Evolutionary conservation across 805 yeast species (phyloP), one percentile per base, ranked within the genome.

Genomic region (Saccharomycopsis fibuligera): DNA sequence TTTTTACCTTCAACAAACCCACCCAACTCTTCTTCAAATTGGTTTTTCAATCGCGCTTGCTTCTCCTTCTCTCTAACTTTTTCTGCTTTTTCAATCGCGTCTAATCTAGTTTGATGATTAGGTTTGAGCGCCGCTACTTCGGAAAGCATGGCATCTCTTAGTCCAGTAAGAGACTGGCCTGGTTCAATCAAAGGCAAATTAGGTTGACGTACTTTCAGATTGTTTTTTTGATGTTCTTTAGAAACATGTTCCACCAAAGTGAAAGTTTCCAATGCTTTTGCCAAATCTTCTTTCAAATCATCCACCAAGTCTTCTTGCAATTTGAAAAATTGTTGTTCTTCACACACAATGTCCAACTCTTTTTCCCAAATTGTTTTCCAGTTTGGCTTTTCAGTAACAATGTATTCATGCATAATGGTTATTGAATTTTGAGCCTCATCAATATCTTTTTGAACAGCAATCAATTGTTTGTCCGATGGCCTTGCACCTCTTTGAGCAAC

Each of bases 331-430:
- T 91, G 95, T 63, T 93, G 98, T 60, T 90, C 97, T 59, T 88
- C 96, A 55, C 96, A 84, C 12, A 93, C 91, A 33, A 83, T 82
- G 53, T 88, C 93, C 48, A 93, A 73, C 60, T 89, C 96, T 4
- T 82, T 69, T 61, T 90, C 96, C 97, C 99, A 91, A 6, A 87
- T 82, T 56, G 78, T 78, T 60, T 86, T 86, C 96, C 98, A 89
- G 29, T 78, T 79, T 5, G 89, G 82, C 55, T 85, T 85, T 60
- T 89, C 98, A 3, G 70, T 68, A 1, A 64, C 58, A 35, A 93
- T 81, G 58, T 78, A 88, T 3, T 66, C 66, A n/a, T 74, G 71
- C 74, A 89, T 75, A 2, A 64, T 64, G 1, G 63, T 63, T 38
- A 91, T 69, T 16, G 75, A 74, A 0, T 58, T 42, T 48, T 75